Evolutionary conservation across 352 stramenopile genomes (phyloP).

Genomic region (Globisporangium acanthophoron): DNA sequence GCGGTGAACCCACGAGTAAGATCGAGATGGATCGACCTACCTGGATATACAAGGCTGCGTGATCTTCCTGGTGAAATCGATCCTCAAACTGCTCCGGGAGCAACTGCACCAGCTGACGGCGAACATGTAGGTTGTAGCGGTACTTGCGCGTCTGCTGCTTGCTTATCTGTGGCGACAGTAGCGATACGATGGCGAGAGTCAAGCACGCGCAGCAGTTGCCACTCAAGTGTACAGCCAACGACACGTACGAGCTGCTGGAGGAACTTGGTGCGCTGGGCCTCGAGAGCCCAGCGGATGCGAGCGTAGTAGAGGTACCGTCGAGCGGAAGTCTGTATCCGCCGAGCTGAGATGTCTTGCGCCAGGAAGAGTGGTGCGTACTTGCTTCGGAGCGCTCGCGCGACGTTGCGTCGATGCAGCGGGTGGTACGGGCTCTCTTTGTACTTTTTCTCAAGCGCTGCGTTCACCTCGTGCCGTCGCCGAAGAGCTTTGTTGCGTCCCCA

Average conservation of each 20-base stretch:
- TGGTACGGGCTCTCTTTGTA: conserved; percentile 42
- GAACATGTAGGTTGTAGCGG: conserved; percentile 51
- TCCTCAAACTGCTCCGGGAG: conserved; percentile 38
- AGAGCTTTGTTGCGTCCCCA: conserved; percentile 34
- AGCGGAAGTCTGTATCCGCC: conserved; percentile 35
- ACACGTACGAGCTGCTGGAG: conserved; percentile 39
- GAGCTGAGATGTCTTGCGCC: conserved; percentile 46
- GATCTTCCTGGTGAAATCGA: conserved; percentile 40
- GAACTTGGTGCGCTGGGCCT: conserved; percentile 22
- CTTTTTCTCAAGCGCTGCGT: conserved; percentile 19
- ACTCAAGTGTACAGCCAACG: background rate
- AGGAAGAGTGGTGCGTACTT: conserved; percentile 55
- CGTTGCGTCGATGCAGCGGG: conserved; percentile 23
- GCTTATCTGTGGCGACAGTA: conserved; percentile 18
- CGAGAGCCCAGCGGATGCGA: conserved; percentile 33
- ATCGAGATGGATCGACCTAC: conserved; percentile 9
- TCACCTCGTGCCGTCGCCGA: conserved; percentile 12
- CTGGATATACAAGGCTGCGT: conserved; percentile 29
- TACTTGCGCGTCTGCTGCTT: conserved; percentile 66
- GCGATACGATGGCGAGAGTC: background rate
- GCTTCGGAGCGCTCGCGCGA: conserved; percentile 25
- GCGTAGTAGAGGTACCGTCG: conserved; percentile 40
- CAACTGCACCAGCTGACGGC: conserved; percentile 34
- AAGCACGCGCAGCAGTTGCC: background rate
- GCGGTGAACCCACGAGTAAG: too few species aligned